Evolutionary conservation across 2,329 filamentous ascomycete genomes (phyloP).

Genomic region (Fusarium austroafricanum): DNA sequence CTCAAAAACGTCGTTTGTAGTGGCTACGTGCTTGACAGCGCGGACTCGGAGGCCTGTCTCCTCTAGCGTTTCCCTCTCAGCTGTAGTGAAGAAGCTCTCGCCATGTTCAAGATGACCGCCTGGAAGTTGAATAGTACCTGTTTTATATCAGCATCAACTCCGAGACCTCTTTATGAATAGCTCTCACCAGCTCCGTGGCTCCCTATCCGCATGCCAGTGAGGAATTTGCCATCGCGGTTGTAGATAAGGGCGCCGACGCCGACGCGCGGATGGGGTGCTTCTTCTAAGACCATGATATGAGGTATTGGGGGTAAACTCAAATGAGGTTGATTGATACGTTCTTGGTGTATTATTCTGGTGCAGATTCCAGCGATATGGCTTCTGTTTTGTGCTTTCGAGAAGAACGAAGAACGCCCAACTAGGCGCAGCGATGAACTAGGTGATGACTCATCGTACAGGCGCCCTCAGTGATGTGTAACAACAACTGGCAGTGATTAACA

Average conservation of each 20-base stretch:
- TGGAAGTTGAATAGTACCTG: slow-evolving; percentile 74
- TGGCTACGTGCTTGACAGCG: slow-evolving; percentile 64
- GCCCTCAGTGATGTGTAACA: neutral
- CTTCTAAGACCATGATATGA: slow-evolving; percentile 20
- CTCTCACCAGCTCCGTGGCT: slow-evolving; percentile 61
- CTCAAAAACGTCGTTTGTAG: slow-evolving; percentile 75
- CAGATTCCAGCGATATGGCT: neutral
- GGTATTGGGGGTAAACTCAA: too few relatives aligned
- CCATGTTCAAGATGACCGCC: slow-evolving; percentile 80
- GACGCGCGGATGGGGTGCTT: slow-evolving; percentile 53
- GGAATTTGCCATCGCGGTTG: slow-evolving; percentile 56
- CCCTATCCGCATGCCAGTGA: slow-evolving; percentile 61
- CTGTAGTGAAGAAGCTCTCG: slow-evolving; percentile 72
- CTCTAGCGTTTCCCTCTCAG: slow-evolving; percentile 74
- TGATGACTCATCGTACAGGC: slow-evolving; percentile 28
- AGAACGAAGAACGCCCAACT: slow-evolving; percentile 1
- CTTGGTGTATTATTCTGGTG: neutral
- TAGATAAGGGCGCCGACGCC: slow-evolving; percentile 62
- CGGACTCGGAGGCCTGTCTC: slow-evolving; percentile 74
- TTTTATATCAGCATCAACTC: slow-evolving; percentile 8
- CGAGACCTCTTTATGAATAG: neutral
- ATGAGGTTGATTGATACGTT: neutral
- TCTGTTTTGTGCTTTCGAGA: slow-evolving; percentile 5
- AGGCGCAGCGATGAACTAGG: slow-evolving; percentile 8
- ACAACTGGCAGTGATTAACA: neutral